Percentiles rank a stretch among this genome's conserved stretches.
Evolutionary conservation across 2,329 filamentous ascomycete genomes (phyloP).

Genomic region (Venturia oleaginea): DNA sequence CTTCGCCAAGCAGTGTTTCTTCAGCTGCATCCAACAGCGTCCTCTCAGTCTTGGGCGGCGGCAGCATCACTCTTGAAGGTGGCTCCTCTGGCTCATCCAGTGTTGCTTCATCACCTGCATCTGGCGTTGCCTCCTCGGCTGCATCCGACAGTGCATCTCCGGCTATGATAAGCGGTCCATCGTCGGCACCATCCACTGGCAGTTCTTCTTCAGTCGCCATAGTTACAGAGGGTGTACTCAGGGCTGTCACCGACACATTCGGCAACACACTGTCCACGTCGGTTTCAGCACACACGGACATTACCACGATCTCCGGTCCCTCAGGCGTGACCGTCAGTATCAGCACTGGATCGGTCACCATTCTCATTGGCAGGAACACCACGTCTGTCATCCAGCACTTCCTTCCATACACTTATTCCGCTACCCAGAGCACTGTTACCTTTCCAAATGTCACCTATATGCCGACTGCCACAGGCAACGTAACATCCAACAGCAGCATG

Average conservation of each 20-base stretch:
- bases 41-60: background rate
- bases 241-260: background rate
- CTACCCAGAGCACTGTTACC: background rate
- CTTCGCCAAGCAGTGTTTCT: background rate
- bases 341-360: constrained; percentile 1
- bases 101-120: background rate
- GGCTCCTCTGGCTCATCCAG: too few relatives aligned
- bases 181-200: background rate
- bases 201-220: background rate
- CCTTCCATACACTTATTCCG: background rate
- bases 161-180: background rate
- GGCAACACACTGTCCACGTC: background rate
- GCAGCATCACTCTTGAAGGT: background rate
- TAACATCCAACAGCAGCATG: background rate
- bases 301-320: background rate
- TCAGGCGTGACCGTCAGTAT: constrained; percentile 3
- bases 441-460: background rate
- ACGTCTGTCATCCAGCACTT: background rate
- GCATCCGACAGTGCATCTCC: background rate
- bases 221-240: background rate
- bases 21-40: background rate
- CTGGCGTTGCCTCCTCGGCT: background rate
- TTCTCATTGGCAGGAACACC: background rate
- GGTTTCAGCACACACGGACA: constrained; percentile 1
- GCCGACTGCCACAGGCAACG: background rate